These are phyloP conservation scores for Penicillium sclerotiorum DNA, from an alignment of 2,329 filamentous ascomycete genomes.

Conservation along the genomic window DNA sequence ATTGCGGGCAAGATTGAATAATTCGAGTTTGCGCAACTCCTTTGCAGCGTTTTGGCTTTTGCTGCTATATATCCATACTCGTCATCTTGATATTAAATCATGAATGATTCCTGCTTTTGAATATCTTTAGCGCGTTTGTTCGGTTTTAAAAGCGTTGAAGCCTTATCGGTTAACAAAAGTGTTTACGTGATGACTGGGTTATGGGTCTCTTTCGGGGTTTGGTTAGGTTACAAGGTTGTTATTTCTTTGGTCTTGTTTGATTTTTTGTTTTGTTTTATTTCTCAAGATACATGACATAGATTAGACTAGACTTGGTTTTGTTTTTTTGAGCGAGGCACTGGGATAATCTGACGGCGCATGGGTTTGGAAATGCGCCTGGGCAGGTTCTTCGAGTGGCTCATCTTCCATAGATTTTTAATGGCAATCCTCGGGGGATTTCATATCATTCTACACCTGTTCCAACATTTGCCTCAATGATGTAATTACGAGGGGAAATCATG, in stretches of 20 bases:
- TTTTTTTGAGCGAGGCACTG: background rate
- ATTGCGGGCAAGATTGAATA: slow-evolving; percentile 13
- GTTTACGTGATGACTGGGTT: slow-evolving; percentile 9
- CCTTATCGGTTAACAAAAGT: slow-evolving; percentile 21
- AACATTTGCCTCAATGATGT: no score
- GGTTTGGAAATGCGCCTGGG: background rate
- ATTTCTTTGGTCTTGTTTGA: slow-evolving; percentile 6
- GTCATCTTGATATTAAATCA: background rate
- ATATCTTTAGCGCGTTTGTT: slow-evolving; percentile 16
- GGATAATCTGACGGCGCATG: slow-evolving; percentile 5
- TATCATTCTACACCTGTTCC: no score
- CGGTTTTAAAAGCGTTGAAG: slow-evolving; percentile 22
- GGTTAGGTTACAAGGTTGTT: slow-evolving; percentile 2
- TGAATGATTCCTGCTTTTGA: slow-evolving; percentile 8
- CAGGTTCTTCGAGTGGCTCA: background rate
- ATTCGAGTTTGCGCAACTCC: no score
- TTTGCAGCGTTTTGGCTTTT: background rate
- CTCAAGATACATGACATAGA: slow-evolving; percentile 1
- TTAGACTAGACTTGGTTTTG: slow-evolving; percentile 1
- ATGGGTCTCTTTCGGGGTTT: background rate
- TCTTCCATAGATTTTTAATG: background rate
- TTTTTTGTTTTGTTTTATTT: background rate
- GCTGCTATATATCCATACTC: background rate
- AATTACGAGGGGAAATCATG: no score
- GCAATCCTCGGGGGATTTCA: background rate